Evolutionary conservation across 805 yeast genomes (phyloP), one percentile per base, ranked within the genome.

Genomic region (Metschnikowia anglica): DNA sequence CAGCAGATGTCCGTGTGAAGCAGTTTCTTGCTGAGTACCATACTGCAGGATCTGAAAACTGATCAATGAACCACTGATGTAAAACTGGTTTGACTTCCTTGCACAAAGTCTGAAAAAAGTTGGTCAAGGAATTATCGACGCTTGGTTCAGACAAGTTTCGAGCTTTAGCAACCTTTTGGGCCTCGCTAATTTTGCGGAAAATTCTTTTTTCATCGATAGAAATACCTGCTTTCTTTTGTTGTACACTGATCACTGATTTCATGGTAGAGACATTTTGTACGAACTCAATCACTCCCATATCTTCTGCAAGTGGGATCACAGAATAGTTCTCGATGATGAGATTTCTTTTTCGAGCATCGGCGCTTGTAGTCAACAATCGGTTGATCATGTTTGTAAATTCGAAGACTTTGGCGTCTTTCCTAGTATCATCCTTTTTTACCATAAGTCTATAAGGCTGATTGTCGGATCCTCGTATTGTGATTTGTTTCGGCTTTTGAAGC

Each of bases 371-470:
- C 43, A 93, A 68, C 23, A 93, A 60, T 51, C 87, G 77, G 58
- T 90, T 90, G 61, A 93, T 80, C 63, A 89, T 84, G 1, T 88
- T 80, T 0, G 97, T 88, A 54, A 93, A 84, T 54, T 95, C 93
- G n/a, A 89, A 85, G 39, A 91, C 79, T 54, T 95, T 85, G 3
- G 96, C 93, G 68, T 95, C 99, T 58, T 95, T 95, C 50, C 98
- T 70, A 15, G 95, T 82, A 66, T 93, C 99, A 63, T 93, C 99
- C 48, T 81, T 77, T 58, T 93, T 93, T 54, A 95, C 83, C 66
- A 93, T 73, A 12, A 93, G 73, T 15, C 83, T 76, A 59, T 90
- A 90, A 1, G 68, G 61, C n/a, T 66, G 64, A 7, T 91, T 90
- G 63, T 91, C 87, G 2, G 87, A 79, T 0, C 98, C 99, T 29